Evolutionary conservation across 495 filamentous ascomycete species (phyloP).

Genomic region (Astrocystis sublimbata): DNA sequence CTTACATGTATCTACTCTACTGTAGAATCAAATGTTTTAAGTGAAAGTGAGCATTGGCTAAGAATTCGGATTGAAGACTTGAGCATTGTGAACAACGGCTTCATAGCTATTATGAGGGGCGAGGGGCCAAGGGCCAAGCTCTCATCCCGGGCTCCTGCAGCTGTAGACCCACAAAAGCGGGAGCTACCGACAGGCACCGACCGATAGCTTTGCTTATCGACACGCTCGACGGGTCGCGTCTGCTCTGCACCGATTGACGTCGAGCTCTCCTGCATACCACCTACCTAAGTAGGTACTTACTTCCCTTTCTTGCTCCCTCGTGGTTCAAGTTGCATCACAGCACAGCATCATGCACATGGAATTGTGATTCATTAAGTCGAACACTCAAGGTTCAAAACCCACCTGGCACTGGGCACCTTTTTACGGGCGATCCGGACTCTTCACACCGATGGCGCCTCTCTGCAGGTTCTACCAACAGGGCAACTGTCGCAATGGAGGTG

Average conservation of each 20-base stretch:
- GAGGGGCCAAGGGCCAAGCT: no score
- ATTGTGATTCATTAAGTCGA: background rate
- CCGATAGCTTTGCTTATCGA: background rate
- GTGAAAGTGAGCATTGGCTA: no score
- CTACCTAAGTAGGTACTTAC: no score
- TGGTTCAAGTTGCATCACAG: no score
- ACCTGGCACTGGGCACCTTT: background rate
- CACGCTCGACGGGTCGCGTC: no score
- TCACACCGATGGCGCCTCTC: slow-evolving; percentile 37
- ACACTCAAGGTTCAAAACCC: background rate
- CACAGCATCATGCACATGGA: slow-evolving; percentile 1
- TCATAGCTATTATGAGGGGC: no score
- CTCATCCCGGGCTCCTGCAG: background rate
- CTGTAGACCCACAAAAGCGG: background rate
- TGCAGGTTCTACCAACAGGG: slow-evolving; percentile 75
- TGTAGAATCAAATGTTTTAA: no score
- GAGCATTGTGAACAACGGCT: background rate
- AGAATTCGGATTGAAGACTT: background rate
- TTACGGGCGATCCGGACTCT: background rate
- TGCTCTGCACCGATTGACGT: background rate
- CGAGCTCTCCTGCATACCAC: background rate
- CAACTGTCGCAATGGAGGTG: slow-evolving; percentile 70
- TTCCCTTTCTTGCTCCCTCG: background rate
- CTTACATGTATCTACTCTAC: no score
- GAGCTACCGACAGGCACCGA: background rate